Base-by-base conservation (phyloP, 352 stramenopile genomes). In the Pythium guiyangense region DNA sequence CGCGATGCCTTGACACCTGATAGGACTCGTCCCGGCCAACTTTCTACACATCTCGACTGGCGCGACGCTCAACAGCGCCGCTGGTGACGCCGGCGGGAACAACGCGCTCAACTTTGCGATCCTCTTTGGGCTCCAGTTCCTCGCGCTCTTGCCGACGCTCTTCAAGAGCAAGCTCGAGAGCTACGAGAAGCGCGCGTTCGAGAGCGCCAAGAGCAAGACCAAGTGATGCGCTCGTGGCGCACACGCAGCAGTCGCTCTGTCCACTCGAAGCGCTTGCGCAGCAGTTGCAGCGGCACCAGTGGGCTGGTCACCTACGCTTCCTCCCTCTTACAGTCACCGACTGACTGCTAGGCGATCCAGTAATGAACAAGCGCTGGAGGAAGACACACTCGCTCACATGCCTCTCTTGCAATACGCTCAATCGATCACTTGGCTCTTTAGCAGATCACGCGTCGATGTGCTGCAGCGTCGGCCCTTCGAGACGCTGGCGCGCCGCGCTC, bases 101-200 rank as follows among this genome's bases (percentile, higher is more conserved):
- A 94, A 94, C 55, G 70, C 71, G 14, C 22, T 88, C 39, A 94
- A 90, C 64, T 94, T 94, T 61, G 77, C 63, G 14, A 81, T 92
- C 43, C 75, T 94, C 15, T 94, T 94, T 52, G 64, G 73, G 58
- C 69, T 94, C n/a, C 84, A 94, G 56, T 92, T 94, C 60, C 74
- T 94, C 4, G 84, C 84, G 9, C 58, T 94, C 35, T 60, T 94
- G 46, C 84, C 84, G 40, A 94, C 83, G 34, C 59, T 94, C 6
- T 90, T 94, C 64, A 94, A 94, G 74, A 72, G 79, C 69, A 92
- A 92, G 66, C 84, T 94, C 27, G 80, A 88, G 51, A 88, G 77
- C 47, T 92, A 88, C 59, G 82, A 92, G 74, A 77, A 90, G 66
- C 52, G 79, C 11, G 67, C 77, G 20, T 92, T 92, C 54, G 79